These are phyloP conservation scores for Arabidopsis arenosa DNA, from an alignment of 345 rosid genomes.

Conservation along the genomic window DNA sequence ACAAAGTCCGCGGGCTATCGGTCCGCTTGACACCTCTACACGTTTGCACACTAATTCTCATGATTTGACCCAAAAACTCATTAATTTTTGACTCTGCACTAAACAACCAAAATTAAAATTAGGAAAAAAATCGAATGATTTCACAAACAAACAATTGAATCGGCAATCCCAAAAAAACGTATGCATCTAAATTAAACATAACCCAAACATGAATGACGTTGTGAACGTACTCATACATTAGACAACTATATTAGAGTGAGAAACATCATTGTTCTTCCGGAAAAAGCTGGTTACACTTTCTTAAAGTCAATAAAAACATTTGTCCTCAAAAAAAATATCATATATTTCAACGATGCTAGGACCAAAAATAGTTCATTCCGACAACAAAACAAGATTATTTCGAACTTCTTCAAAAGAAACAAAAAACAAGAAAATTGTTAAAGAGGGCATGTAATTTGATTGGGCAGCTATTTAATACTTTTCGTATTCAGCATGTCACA, in stretches of 20 bases:
- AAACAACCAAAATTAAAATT: not conserved
- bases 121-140: not conserved
- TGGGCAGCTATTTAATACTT: conserved; percentile 40
- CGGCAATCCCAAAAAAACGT: not conserved
- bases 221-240: conserved; percentile 24
- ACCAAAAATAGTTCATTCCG: conserved; percentile 23
- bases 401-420: conserved; percentile 17
- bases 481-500: not conserved
- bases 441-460: conserved; percentile 15
- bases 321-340: conserved; percentile 9
- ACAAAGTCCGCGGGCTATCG: no score
- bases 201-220: conserved; percentile 14
- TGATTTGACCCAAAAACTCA: not conserved
- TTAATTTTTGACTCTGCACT: not conserved
- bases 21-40: no score
- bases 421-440: conserved; percentile 4
- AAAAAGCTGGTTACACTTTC: conserved; percentile 10
- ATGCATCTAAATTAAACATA: not conserved
- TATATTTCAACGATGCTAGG: conserved; percentile 7
- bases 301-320: conserved; percentile 28
- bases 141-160: not conserved
- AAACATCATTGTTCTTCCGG: not conserved
- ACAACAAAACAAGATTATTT: not conserved
- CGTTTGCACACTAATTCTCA: not conserved
- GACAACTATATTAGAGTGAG: not conserved